Conservation (phyloP, 1,284 basidiomycete species). For the Ustilago bromivora region DNA sequence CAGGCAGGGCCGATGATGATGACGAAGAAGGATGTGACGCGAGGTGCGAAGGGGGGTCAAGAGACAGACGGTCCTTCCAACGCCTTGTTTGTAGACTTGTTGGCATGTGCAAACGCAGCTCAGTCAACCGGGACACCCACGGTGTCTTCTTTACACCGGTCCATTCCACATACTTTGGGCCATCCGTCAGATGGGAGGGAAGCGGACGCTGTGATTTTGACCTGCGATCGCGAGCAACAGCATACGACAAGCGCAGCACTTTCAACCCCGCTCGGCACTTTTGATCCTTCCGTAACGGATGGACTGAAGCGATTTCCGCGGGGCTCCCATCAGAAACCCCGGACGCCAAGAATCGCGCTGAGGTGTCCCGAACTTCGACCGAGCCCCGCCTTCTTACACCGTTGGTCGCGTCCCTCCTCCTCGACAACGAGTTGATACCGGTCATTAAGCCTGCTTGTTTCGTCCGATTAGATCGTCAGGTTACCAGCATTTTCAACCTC, state of each 20-base stretch:
- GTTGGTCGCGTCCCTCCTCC: neutral
- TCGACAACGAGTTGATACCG: neutral
- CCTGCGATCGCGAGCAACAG: neutral
- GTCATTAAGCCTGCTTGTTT: neutral
- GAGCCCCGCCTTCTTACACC: neutral
- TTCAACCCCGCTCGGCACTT: slow-evolving; percentile 4
- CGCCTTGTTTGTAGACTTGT: neutral
- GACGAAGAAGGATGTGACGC: neutral
- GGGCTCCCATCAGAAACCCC: neutral
- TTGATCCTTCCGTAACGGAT: neutral
- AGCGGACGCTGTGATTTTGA: neutral
- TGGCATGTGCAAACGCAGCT: neutral
- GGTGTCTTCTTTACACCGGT: neutral
- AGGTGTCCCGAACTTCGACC: neutral
- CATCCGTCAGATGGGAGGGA: neutral
- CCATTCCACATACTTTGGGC: neutral
- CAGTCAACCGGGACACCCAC: neutral
- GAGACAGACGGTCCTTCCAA: neutral
- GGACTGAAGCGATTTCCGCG: neutral
- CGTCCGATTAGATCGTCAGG: neutral
- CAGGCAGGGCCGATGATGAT: neutral
- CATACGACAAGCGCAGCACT: neutral
- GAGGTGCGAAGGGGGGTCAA: neutral
- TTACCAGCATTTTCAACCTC: neutral
- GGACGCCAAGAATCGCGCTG: neutral